phyloP scores from a whole-genome alignment of 768 basidiomycete genomes.

The Collybia sordida region DNA sequence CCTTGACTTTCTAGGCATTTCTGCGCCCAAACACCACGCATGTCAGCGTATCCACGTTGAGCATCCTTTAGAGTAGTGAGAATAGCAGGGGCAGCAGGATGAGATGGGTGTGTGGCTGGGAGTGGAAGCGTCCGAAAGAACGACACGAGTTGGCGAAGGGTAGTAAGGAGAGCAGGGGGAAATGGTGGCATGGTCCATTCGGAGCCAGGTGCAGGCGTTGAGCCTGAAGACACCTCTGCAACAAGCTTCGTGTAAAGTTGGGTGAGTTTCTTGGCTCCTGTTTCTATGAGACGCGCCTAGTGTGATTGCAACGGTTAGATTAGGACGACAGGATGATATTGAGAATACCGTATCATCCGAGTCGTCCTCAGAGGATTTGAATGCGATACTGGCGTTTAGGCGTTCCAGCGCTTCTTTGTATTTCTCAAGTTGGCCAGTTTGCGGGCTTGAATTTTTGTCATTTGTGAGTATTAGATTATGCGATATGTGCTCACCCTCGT shows the following conservation, averaged over 20 bases:
- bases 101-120: conserved; percentile 80
- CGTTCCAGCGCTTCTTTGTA: conserved; percentile 78
- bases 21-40: conserved; percentile 77
- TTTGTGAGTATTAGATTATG: neutral
- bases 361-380: conserved; percentile 61
- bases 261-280: conserved; percentile 78
- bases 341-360: conserved; percentile 50
- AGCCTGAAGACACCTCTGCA: conserved; percentile 82
- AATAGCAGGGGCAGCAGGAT: conserved; percentile 70
- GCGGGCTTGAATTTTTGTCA: conserved; percentile 50
- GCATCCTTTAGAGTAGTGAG: conserved; percentile 69
- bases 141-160: conserved; percentile 61
- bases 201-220: conserved; percentile 59
- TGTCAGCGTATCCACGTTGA: conserved; percentile 81
- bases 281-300: conserved; percentile 74
- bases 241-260: conserved; percentile 85
- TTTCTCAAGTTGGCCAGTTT: conserved; percentile 57
- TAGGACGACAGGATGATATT: neutral
- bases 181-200: conserved; percentile 57
- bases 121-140: conserved; percentile 74
- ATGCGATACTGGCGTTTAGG: conserved; percentile 77
- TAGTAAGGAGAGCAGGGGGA: conserved; percentile 48
- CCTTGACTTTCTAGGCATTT: conserved; percentile 75
- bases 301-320: conserved; percentile 1
- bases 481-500: conserved; percentile 54